Conservation (phyloP, 1,139 yeast genomes). For the Scheffersomyces illinoinensis region DNA sequence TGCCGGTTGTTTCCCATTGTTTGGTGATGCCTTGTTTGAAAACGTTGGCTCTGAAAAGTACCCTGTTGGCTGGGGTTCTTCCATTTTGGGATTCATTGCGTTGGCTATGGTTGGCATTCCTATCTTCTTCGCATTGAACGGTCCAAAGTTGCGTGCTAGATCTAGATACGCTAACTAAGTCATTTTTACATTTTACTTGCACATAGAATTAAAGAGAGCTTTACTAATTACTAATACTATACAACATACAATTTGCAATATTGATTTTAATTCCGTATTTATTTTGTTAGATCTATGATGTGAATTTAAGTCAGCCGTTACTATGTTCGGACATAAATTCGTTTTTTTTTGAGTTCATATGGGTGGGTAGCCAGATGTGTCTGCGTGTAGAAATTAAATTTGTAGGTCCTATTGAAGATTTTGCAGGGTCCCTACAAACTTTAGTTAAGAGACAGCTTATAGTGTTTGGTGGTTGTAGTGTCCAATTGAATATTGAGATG, state of each 20-base stretch:
- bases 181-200: not conserved
- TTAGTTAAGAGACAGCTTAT: too few relatives aligned
- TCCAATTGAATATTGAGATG: not conserved
- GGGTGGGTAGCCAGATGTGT: too few relatives aligned
- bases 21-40: slow-evolving; percentile 10
- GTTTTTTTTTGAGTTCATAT: too few relatives aligned
- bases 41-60: slow-evolving; percentile 9
- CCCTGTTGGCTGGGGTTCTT: slow-evolving; percentile 14
- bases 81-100: slow-evolving; percentile 46
- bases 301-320: not conserved
- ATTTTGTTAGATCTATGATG: not conserved
- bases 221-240: not conserved
- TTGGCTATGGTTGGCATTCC: slow-evolving; percentile 67
- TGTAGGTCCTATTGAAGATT: too few relatives aligned
- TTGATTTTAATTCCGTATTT: not conserved
- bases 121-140: slow-evolving; percentile 37
- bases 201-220: not conserved
- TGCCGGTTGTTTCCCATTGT: slow-evolving; percentile 16
- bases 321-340: not conserved
- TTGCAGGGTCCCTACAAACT: too few relatives aligned
- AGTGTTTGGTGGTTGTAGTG: not conserved
- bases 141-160: slow-evolving; percentile 37
- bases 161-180: slow-evolving; percentile 44
- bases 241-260: too few relatives aligned
- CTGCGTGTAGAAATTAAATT: too few relatives aligned